Conservation (phyloP, 1,284 basidiomycete species). For the Malassezia pachydermatis region DNA sequence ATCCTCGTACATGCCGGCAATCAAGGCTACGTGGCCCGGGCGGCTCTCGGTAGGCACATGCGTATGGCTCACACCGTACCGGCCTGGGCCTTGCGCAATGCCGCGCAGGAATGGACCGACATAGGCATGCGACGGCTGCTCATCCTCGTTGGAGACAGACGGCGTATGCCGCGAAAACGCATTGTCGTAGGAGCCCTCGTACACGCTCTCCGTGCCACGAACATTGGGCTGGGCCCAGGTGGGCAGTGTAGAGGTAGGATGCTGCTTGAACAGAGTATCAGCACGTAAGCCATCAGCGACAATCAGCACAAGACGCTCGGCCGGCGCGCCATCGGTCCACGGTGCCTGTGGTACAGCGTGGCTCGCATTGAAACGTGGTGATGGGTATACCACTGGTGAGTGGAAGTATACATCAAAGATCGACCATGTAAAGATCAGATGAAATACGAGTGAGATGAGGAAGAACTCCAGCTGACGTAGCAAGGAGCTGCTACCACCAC, state of each 20-base stretch:
- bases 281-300: slow-evolving; percentile 66
- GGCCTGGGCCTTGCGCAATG: slow-evolving; percentile 57
- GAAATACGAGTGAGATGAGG: slow-evolving; percentile 45
- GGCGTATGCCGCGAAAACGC: slow-evolving; percentile 3
- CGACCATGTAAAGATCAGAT: slow-evolving; percentile 31
- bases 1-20: slow-evolving; percentile 87
- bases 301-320: slow-evolving; percentile 68
- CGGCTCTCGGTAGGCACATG: slow-evolving; percentile 77
- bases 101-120: slow-evolving; percentile 68
- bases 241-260: slow-evolving; percentile 17
- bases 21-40: slow-evolving; percentile 75
- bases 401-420: slow-evolving; percentile 84
- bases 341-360: not conserved
- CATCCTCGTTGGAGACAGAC: not conserved
- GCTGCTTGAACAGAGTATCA: slow-evolving; percentile 61
- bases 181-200: not conserved
- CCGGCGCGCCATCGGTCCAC: slow-evolving; percentile 44
- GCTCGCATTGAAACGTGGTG: slow-evolving; percentile 24
- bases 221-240: slow-evolving; percentile 20
- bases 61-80: slow-evolving; percentile 75
- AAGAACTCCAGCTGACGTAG: slow-evolving; percentile 48
- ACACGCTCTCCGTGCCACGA: not conserved
- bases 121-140: slow-evolving; percentile 13
- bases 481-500: too few relatives aligned
- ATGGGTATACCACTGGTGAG: slow-evolving; percentile 48